Evolutionary conservation across 2,329 filamentous ascomycete species (phyloP).

Genomic region (Diaporthe sp.): DNA sequence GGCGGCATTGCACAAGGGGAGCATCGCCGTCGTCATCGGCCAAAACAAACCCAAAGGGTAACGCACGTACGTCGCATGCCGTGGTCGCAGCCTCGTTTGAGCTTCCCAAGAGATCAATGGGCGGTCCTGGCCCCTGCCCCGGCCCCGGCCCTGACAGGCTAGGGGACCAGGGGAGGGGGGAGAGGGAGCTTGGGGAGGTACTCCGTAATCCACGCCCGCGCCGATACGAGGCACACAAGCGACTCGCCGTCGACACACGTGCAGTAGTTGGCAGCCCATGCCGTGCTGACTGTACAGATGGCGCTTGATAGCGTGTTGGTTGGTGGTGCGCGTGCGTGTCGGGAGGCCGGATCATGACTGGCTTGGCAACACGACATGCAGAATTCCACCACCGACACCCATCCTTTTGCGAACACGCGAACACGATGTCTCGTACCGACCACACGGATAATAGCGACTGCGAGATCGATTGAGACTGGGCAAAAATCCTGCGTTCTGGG

Average conservation of each 20-base stretch:
- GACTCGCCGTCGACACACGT: background rate
- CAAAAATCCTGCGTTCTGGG: background rate
- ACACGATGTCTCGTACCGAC: constrained; percentile 15
- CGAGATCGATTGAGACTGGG: constrained; percentile 4
- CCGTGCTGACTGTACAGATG: constrained; percentile 19
- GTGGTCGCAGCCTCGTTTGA: constrained; percentile 23
- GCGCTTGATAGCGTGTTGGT: constrained; percentile 5
- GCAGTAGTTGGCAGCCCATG: constrained; percentile 22
- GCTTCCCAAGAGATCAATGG: constrained; percentile 5
- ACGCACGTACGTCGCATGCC: background rate
- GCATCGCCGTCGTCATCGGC: constrained; percentile 5
- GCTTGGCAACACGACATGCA: background rate
- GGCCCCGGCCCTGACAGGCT: background rate
- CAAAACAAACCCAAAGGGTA: background rate
- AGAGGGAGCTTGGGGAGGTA: no score
- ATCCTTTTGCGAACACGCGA: constrained; percentile 5
- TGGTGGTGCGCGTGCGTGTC: background rate
- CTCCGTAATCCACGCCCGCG: background rate
- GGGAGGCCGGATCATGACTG: background rate
- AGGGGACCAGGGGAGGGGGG: background rate
- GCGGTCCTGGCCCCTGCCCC: background rate
- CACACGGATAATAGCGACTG: constrained; percentile 4
- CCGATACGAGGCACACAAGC: constrained; percentile 34
- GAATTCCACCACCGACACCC: background rate
- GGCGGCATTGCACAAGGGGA: background rate